Evolutionary conservation across 352 stramenopile genomes (phyloP), one percentile per base, ranked within the genome.

Genomic region (Phytophthora pinifolia): DNA sequence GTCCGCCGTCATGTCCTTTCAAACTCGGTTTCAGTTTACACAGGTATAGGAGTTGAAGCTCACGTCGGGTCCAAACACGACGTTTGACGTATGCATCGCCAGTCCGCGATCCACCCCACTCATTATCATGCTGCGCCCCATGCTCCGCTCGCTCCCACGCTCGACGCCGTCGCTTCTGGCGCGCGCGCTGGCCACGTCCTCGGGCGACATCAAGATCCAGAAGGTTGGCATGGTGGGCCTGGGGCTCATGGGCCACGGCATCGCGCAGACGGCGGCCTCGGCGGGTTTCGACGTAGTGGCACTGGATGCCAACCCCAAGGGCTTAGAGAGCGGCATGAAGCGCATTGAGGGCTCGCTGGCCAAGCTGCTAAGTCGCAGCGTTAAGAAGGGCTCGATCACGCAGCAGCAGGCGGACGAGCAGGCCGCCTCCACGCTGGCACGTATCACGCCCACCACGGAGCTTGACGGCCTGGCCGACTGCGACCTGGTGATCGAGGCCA

Each of bases 201-300:
- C 62, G 0, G 47, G 59, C 27, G 62, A 77, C 45, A 42, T 63
- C 3, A 74, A 85, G 54, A 88, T 92, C 69, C 74, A 86, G 45
- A 88, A 88, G 57, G 80, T 99, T 29, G 96, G 94, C 20, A 97
- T 98, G 63, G 85, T 99, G 29, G 96, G 96, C 4, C 73, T 99
- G 13, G 97, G 97, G 3, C 82, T 99, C 53, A 99, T 99, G 96
- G 97, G 90, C 44, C 97, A 99, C 68, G 97, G 97, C 37, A 98
- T 99, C 65, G 95, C 86, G 47, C 97, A 99, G 80, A 94, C 92
- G 6, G 87, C 89, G 12, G 92, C 94, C 18, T 73, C 70, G 41
- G 84, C 81, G 4, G 80, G 87, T 27, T 97, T 92, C 55, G 54
- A 96, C 39, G 88, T 97, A 14, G 81, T 96, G 12, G 88, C 79